A percentile compares a stretch with the other conserved stretches of the same genome.
Conservation (phyloP, 805 yeast genomes). For the Pichia cabralensis region DNA sequence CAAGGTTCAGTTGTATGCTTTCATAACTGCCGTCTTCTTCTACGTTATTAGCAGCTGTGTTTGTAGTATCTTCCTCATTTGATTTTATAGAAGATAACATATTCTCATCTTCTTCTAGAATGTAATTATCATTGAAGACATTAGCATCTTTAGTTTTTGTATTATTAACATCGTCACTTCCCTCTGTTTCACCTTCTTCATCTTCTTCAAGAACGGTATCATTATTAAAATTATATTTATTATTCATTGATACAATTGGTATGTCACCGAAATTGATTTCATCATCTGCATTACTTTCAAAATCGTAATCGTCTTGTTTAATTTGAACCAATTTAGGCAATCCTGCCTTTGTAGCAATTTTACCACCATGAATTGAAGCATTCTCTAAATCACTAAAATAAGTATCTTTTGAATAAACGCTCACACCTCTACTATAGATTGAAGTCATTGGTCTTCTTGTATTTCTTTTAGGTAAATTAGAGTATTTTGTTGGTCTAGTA, state of each 20-base stretch:
- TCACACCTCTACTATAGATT: slow-evolving; percentile 15
- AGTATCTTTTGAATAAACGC: slow-evolving; percentile 25
- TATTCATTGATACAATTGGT: too few relatives aligned
- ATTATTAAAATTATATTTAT: slow-evolving; percentile 5
- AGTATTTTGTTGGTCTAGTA: slow-evolving; percentile 10
- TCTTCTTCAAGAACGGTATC: slow-evolving; percentile 17
- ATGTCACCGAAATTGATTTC: not conserved
- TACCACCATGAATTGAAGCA: slow-evolving; percentile 26
- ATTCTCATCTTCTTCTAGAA: not conserved
- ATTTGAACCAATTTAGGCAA: slow-evolving; percentile 19
- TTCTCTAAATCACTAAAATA: slow-evolving; percentile 25
- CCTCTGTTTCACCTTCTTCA: slow-evolving; percentile 12
- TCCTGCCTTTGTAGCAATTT: slow-evolving; percentile 21
- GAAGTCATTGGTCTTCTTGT: slow-evolving; percentile 14
- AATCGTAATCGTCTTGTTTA: slow-evolving; percentile 20
- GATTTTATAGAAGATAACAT: too few relatives aligned
- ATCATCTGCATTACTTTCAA: slow-evolving; percentile 11
- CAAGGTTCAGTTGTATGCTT: not conserved
- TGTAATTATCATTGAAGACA: too few relatives aligned
- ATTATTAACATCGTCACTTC: not conserved
- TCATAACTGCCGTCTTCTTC: not conserved
- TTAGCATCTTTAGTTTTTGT: too few relatives aligned
- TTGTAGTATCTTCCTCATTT: not conserved
- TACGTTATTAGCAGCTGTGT: too few relatives aligned
- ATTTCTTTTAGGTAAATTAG: slow-evolving; percentile 6